These are phyloP conservation scores for Hansenula anomala DNA, from an alignment of 1,139 yeast genomes.

Conservation along the genomic window DNA sequence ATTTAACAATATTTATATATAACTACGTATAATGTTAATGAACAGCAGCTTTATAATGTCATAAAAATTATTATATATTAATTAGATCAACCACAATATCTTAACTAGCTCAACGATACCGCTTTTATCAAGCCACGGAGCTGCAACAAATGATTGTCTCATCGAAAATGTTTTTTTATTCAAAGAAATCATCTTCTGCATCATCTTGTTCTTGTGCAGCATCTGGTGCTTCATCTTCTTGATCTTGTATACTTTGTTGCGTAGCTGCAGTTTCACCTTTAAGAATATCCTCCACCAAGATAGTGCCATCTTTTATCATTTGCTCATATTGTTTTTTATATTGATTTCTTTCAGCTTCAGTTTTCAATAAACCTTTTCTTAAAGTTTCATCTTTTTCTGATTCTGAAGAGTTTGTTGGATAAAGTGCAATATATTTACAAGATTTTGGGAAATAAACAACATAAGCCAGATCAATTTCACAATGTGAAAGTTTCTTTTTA, in stretches of 20 bases:
- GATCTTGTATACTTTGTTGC: slow-evolving; percentile 6
- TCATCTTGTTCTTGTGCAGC: slow-evolving; percentile 20
- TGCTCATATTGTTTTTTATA: slow-evolving; percentile 48
- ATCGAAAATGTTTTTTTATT: no score
- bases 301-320: slow-evolving; percentile 42
- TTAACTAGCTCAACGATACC: no score
- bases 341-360: slow-evolving; percentile 45
- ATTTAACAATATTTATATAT: no score
- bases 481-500: slow-evolving; percentile 49
- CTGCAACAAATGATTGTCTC: no score
- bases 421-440: slow-evolving; percentile 77
- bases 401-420: slow-evolving; percentile 39
- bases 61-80: no score
- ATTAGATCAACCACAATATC: no score
- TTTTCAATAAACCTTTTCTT: slow-evolving; percentile 24
- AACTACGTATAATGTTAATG: no score
- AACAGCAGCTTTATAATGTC: no score
- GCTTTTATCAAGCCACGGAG: no score
- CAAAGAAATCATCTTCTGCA: slow-evolving; percentile 46
- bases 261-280: slow-evolving; percentile 35
- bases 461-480: slow-evolving; percentile 73
- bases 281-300: slow-evolving; percentile 51
- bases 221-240: slow-evolving; percentile 10
- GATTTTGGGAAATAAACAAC: slow-evolving; percentile 73
- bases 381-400: slow-evolving; percentile 15